These are phyloP conservation scores for Phytophthora boehmeriae DNA, from an alignment of 352 stramenopile genomes.

Conservation along the genomic window DNA sequence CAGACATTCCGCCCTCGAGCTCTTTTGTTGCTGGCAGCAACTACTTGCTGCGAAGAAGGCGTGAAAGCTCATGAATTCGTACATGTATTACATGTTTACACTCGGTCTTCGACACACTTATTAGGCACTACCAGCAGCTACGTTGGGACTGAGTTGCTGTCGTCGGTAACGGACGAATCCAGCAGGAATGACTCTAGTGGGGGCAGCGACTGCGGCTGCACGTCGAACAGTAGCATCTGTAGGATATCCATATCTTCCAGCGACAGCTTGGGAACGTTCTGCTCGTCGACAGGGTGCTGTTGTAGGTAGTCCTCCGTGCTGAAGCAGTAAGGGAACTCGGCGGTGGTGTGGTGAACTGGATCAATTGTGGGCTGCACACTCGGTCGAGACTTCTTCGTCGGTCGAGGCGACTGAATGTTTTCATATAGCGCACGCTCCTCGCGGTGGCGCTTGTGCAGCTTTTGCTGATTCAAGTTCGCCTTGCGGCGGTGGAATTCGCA, in stretches of 20 bases:
- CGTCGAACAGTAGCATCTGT: constrained; percentile 23
- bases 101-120: too few relatives aligned
- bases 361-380: neutral
- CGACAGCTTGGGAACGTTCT: constrained; percentile 4
- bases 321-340: constrained; percentile 6
- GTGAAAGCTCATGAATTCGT: neutral
- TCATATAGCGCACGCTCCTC: constrained; percentile 9
- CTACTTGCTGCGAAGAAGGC: too few relatives aligned
- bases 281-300: constrained; percentile 3
- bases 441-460: constrained; percentile 41
- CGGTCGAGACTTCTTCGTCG: constrained; percentile 1
- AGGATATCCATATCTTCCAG: constrained; percentile 28
- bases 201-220: constrained; percentile 17
- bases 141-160: constrained; percentile 13
- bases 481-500: constrained; percentile 62
- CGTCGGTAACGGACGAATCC: neutral
- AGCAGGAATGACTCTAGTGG: constrained; percentile 19
- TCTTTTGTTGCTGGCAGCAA: too few relatives aligned
- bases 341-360: neutral
- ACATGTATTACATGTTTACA: neutral
- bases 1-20: too few relatives aligned
- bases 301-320: constrained; percentile 2
- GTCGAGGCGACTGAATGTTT: neutral
- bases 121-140: constrained; percentile 2
- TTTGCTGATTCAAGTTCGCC: constrained; percentile 58